Percentiles rank a stretch among this genome's conserved stretches.
Evolutionary conservation across 2,329 filamentous ascomycete species (phyloP).

Genomic region (Microcyclospora tardicrescens): DNA sequence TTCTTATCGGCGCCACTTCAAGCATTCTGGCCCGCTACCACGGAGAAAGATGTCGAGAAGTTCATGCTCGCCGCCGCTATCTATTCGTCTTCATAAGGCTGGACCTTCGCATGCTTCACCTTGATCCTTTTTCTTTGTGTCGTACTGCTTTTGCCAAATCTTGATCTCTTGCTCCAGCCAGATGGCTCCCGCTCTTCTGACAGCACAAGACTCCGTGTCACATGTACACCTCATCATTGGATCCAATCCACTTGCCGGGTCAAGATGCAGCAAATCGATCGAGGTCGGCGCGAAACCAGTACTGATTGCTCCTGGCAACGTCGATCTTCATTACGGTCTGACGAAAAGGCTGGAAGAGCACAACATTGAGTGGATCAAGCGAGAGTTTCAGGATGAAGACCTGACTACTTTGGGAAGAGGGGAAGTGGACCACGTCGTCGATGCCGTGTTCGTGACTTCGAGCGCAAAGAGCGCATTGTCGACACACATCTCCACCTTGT

Average conservation of each 20-base stretch:
- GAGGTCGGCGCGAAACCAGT: slow-evolving; percentile 71
- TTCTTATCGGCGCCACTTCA: too few species aligned
- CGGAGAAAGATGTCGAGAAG: too few species aligned
- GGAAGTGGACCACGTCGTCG: slow-evolving; percentile 66
- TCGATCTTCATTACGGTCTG: slow-evolving; percentile 44
- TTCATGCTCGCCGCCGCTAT: too few species aligned
- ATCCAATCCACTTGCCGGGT: slow-evolving; percentile 72
- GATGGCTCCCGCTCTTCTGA: slow-evolving; percentile 50
- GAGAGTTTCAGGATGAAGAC: slow-evolving; percentile 57
- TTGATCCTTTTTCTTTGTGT: too few species aligned
- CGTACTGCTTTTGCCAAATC: too few species aligned
- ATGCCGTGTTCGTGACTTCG: slow-evolving; percentile 79
- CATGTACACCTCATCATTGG: slow-evolving; percentile 79
- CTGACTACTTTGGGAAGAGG: slow-evolving; percentile 64
- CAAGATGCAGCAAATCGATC: slow-evolving; percentile 67
- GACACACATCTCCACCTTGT: slow-evolving; percentile 58
- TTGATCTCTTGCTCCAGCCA: not conserved
- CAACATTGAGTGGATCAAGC: slow-evolving; percentile 52
- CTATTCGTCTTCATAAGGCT: too few species aligned
- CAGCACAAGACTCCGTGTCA: slow-evolving; percentile 54
- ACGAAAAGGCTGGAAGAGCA: slow-evolving; percentile 53
- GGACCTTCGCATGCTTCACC: too few species aligned
- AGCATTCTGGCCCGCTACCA: too few species aligned
- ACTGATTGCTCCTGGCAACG: slow-evolving; percentile 57
- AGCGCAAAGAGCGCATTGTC: slow-evolving; percentile 37